Conservation (phyloP, 257 asterid species). For the Nicotiana paniculata region DNA sequence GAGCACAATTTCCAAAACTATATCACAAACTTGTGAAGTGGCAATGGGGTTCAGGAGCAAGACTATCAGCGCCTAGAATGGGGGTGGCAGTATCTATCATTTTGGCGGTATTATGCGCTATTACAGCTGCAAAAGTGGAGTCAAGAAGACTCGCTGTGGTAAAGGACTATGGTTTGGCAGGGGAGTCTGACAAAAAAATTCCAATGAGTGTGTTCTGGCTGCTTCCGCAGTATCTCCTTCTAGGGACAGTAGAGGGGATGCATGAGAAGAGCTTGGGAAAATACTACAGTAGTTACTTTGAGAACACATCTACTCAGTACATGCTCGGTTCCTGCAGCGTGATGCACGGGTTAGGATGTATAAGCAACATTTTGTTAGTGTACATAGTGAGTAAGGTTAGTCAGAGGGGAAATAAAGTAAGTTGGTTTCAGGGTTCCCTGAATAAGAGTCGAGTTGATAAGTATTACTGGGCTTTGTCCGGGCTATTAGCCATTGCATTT, state of each 20-base stretch:
- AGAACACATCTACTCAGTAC: neutral
- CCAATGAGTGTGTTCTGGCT: slow-evolving; percentile 14
- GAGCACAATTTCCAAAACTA: neutral
- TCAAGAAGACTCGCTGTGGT: slow-evolving; percentile 27
- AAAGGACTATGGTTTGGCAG: slow-evolving; percentile 16
- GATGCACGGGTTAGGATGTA: slow-evolving; percentile 17
- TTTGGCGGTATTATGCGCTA: slow-evolving; percentile 38
- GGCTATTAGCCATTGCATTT: slow-evolving; percentile 17
- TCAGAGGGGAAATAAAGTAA: slow-evolving; percentile 8
- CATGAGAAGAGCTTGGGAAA: neutral
- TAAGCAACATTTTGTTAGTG: slow-evolving; percentile 16
- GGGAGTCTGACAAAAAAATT: slow-evolving; percentile 23
- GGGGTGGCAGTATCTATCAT: slow-evolving; percentile 44
- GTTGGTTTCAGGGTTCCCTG: slow-evolving; percentile 23
- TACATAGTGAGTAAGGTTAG: neutral
- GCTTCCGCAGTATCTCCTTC: slow-evolving; percentile 22
- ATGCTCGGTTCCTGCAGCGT: neutral
- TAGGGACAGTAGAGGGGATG: slow-evolving; percentile 16
- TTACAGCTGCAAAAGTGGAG: slow-evolving; percentile 49
- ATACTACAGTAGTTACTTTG: neutral
- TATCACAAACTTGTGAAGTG: neutral
- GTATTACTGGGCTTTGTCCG: slow-evolving; percentile 22
- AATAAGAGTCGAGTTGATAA: slow-evolving; percentile 25
- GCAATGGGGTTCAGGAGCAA: neutral
- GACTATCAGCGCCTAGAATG: slow-evolving; percentile 19